Conservation (phyloP, 106 monocot genomes). For the Acorus calamus region DNA sequence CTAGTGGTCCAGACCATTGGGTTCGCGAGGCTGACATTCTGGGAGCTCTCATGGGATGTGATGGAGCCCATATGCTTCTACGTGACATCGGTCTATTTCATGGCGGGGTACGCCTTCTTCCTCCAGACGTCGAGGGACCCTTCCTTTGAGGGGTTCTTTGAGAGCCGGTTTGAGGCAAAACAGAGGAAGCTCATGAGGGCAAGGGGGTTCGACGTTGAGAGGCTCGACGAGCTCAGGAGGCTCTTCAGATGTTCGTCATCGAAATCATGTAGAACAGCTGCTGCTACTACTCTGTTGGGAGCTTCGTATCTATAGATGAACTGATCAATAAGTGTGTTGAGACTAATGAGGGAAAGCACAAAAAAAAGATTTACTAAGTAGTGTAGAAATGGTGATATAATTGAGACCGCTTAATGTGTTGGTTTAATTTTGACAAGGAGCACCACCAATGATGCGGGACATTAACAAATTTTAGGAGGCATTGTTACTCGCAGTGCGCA, state of each 20-base stretch:
- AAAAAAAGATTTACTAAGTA: too few relatives aligned
- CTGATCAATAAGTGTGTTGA: too few relatives aligned
- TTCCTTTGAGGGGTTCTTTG: slow-evolving; percentile 66
- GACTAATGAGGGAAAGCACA: too few relatives aligned
- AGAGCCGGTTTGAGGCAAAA: slow-evolving; percentile 40
- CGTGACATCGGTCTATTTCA: slow-evolving; percentile 63
- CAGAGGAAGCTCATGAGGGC: slow-evolving; percentile 42
- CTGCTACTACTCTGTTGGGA: too few relatives aligned
- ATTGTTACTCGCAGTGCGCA: too few relatives aligned
- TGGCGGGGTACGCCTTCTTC: slow-evolving; percentile 75
- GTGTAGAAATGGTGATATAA: too few relatives aligned
- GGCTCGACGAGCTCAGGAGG: slow-evolving; percentile 33
- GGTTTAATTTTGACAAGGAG: too few relatives aligned
- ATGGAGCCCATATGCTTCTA: slow-evolving; percentile 92
- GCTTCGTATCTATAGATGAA: too few relatives aligned
- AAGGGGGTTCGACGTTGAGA: slow-evolving; percentile 25
- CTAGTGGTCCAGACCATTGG: slow-evolving; percentile 39
- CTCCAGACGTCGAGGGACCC: slow-evolving; percentile 59
- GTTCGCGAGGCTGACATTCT: slow-evolving; percentile 74
- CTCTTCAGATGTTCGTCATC: background rate
- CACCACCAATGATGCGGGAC: too few relatives aligned
- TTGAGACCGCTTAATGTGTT: too few relatives aligned
- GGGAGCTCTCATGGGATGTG: slow-evolving; percentile 88
- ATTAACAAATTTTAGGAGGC: too few relatives aligned
- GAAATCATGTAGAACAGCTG: too few relatives aligned